phyloP scores from a whole-genome alignment of 2,329 filamentous ascomycete species.

The Fusarium anguioides region DNA sequence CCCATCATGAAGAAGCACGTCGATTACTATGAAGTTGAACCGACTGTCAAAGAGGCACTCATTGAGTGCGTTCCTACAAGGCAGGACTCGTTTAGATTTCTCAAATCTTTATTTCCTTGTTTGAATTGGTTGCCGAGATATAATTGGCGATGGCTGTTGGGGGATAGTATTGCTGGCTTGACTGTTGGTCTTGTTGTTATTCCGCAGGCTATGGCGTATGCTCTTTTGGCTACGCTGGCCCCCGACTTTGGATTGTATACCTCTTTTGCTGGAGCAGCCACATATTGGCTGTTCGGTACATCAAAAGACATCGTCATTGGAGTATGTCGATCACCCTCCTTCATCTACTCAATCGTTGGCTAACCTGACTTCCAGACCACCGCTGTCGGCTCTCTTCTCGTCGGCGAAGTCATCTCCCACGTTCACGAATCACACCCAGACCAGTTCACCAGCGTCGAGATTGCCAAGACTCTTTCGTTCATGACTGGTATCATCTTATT shows the following conservation, averaged over 20 bases:
- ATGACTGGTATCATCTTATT: constrained; percentile 58
- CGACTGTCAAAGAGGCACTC: constrained; percentile 4
- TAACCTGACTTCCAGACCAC: constrained; percentile 59
- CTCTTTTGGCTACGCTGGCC: constrained; percentile 73
- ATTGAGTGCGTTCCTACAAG: neutral
- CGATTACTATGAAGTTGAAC: constrained; percentile 9
- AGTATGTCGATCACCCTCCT: constrained; percentile 43
- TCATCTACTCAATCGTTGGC: rapidly evolving
- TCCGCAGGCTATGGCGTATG: constrained; percentile 85
- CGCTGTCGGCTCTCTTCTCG: constrained; percentile 62
- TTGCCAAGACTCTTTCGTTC: constrained; percentile 58
- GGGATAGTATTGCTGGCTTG: constrained; percentile 32
- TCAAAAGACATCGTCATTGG: constrained; percentile 89
- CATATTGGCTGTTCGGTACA: constrained; percentile 87
- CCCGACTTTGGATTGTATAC: constrained; percentile 82
- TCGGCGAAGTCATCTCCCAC: constrained; percentile 58
- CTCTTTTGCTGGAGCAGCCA: constrained; percentile 81
- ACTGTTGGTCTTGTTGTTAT: constrained; percentile 76
- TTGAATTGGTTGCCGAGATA: constrained; percentile 10
- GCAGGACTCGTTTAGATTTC: constrained; percentile 1
- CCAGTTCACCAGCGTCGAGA: constrained; percentile 52
- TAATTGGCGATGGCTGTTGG: constrained; percentile 22
- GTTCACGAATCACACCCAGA: constrained; percentile 52
- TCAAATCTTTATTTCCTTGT: constrained; percentile 8
- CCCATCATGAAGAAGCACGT: constrained; percentile 8